phyloP scores from a whole-genome alignment of 371 early-diverging fungal genomes.

The Apophysomyces trapeziformis region DNA sequence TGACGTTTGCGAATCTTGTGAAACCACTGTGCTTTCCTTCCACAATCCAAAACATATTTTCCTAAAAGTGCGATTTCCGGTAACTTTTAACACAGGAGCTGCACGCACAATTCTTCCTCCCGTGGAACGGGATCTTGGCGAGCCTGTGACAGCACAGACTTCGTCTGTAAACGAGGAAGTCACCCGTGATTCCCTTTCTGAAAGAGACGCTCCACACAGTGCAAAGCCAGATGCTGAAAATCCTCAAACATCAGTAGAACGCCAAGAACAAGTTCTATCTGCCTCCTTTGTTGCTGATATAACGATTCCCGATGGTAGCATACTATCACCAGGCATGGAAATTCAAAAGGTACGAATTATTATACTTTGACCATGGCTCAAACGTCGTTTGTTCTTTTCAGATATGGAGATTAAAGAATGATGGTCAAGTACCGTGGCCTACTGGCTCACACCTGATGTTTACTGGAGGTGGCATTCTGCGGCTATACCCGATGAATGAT shows the following conservation, averaged over 20 bases:
- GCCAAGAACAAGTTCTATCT: background rate
- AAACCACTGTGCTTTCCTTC: slow-evolving; percentile 32
- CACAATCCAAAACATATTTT: slow-evolving; percentile 58
- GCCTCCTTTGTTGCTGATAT: slow-evolving; percentile 70
- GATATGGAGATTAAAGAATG: slow-evolving; percentile 75
- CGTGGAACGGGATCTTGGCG: too few relatives aligned
- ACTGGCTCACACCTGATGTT: slow-evolving; percentile 58
- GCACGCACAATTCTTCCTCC: too few relatives aligned
- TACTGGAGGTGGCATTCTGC: slow-evolving; percentile 51
- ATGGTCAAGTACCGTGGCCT: slow-evolving; percentile 69
- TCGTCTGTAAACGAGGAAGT: too few relatives aligned
- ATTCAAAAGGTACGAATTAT: slow-evolving; percentile 47
- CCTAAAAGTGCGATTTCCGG: slow-evolving; percentile 51
- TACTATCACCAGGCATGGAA: slow-evolving; percentile 47
- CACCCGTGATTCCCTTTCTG: too few relatives aligned
- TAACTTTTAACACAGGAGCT: slow-evolving; percentile 1
- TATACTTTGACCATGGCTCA: background rate
- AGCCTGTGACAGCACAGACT: too few relatives aligned
- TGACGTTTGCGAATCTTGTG: slow-evolving; percentile 61
- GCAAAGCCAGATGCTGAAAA: background rate
- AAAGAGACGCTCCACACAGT: too few relatives aligned
- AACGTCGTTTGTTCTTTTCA: slow-evolving; percentile 15
- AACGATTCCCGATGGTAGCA: slow-evolving; percentile 70
- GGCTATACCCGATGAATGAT: background rate
- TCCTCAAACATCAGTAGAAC: background rate